phyloP scores from a whole-genome alignment of 129 eudicot genomes.

The Dittrichia graveolens region DNA sequence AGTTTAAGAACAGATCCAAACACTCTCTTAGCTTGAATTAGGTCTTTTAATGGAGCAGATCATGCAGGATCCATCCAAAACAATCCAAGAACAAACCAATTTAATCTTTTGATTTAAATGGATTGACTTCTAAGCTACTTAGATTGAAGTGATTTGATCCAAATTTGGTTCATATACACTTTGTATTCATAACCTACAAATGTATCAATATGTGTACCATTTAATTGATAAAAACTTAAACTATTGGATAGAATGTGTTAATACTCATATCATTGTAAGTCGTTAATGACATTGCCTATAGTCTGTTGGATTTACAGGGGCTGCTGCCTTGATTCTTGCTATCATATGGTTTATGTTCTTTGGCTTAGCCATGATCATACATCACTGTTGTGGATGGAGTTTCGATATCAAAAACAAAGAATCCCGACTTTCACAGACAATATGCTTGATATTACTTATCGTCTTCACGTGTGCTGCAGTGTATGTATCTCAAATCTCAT shows the following conservation, averaged over 20 bases:
- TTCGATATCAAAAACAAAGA: conserved; percentile 57
- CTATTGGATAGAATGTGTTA: not conserved
- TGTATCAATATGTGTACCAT: conserved; percentile 5
- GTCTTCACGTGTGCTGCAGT: conserved; percentile 82
- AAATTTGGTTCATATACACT: not conserved
- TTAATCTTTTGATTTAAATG: not conserved
- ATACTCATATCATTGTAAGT: not conserved
- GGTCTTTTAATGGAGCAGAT: not conserved
- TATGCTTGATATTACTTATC: conserved; percentile 62
- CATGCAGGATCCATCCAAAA: not conserved
- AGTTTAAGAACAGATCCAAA: not conserved
- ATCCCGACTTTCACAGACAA: conserved; percentile 47
- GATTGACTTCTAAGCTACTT: conserved; percentile 5
- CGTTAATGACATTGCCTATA: conserved; percentile 39
- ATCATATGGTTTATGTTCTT: conserved; percentile 74
- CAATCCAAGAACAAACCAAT: not conserved
- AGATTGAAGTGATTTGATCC: not conserved
- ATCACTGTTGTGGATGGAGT: conserved; percentile 84
- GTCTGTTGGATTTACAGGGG: conserved; percentile 98
- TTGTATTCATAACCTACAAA: not conserved
- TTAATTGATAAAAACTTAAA: not conserved
- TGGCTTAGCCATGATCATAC: conserved; percentile 69
- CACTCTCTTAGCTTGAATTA: not conserved
- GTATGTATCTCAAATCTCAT: conserved; percentile 56
- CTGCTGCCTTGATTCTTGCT: conserved; percentile 73